phyloP scores from a whole-genome alignment of 495 filamentous ascomycete species.

The Penicillium antarcticum region DNA sequence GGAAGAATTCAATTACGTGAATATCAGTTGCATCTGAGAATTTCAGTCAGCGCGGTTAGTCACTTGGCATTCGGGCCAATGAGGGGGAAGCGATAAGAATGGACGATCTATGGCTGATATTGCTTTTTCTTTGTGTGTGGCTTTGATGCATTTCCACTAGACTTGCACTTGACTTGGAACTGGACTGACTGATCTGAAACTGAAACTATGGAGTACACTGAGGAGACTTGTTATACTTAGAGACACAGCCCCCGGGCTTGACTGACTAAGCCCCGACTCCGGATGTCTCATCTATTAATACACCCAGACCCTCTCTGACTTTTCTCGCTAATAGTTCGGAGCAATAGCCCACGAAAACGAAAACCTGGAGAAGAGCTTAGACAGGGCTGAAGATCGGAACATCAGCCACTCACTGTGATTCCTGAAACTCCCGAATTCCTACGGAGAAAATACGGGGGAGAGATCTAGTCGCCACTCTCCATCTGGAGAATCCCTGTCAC shows the following conservation, averaged over 20 bases:
- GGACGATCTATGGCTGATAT: slow-evolving; percentile 12
- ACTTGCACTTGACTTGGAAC: background rate
- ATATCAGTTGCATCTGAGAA: slow-evolving; percentile 2
- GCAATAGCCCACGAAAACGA: background rate
- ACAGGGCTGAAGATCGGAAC: slow-evolving; percentile 32
- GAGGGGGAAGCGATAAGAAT: slow-evolving; percentile 29
- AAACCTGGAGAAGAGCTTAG: slow-evolving; percentile 11
- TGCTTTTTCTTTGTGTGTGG: background rate
- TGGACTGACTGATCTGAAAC: background rate
- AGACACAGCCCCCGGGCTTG: slow-evolving; percentile 5
- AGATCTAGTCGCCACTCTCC: slow-evolving; percentile 16
- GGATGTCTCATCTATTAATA: slow-evolving; percentile 11
- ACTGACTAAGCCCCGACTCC: slow-evolving; percentile 7
- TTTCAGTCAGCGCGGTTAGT: slow-evolving; percentile 40
- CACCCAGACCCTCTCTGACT: background rate
- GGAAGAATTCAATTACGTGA: slow-evolving; percentile 2
- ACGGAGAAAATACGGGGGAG: slow-evolving; percentile 19
- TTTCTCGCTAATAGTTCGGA: background rate
- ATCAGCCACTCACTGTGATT: slow-evolving; percentile 26
- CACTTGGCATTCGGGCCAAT: slow-evolving; percentile 29
- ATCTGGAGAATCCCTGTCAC: slow-evolving; percentile 18
- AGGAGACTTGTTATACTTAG: background rate
- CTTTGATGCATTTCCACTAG: background rate
- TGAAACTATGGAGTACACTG: background rate
- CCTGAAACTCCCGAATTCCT: slow-evolving; percentile 39